Percentiles rank a stretch among this genome's conserved stretches.
phyloP scores from a whole-genome alignment of 768 basidiomycete species.

The Suillus lakei region DNA sequence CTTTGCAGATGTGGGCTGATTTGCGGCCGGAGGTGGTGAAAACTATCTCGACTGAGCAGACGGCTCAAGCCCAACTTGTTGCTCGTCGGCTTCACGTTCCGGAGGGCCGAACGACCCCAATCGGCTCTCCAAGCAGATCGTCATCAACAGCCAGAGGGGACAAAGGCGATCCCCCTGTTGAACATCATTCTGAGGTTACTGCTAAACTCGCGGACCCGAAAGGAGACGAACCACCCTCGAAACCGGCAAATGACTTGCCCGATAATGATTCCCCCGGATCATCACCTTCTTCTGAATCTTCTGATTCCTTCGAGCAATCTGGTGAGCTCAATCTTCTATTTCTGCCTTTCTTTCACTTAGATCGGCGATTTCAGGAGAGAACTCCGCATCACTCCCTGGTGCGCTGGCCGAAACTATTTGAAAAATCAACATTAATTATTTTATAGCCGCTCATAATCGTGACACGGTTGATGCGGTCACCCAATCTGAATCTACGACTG shows the following conservation, averaged over 20 bases:
- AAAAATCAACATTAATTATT: conserved; percentile 6
- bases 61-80: conserved; percentile 50
- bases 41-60: conserved; percentile 50
- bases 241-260: conserved; percentile 7
- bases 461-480: conserved; percentile 4
- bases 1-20: conserved; percentile 91
- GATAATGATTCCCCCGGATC: conserved; percentile 10
- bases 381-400: conserved; percentile 1
- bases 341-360: neutral
- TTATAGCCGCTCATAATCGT: neutral
- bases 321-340: neutral
- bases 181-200: neutral
- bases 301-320: conserved; percentile 7
- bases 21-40: conserved; percentile 63
- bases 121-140: conserved; percentile 40
- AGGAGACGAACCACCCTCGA: neutral
- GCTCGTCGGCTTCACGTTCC: conserved; percentile 54
- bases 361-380: conserved; percentile 5
- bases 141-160: conserved; percentile 37
- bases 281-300: conserved; percentile 6
- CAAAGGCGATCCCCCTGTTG: conserved; percentile 20
- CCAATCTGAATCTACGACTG: neutral
- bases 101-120: conserved; percentile 47
- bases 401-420: neutral
- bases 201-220: neutral